phyloP scores from a whole-genome alignment of 805 yeast genomes.

The Starmerella kuoi region DNA sequence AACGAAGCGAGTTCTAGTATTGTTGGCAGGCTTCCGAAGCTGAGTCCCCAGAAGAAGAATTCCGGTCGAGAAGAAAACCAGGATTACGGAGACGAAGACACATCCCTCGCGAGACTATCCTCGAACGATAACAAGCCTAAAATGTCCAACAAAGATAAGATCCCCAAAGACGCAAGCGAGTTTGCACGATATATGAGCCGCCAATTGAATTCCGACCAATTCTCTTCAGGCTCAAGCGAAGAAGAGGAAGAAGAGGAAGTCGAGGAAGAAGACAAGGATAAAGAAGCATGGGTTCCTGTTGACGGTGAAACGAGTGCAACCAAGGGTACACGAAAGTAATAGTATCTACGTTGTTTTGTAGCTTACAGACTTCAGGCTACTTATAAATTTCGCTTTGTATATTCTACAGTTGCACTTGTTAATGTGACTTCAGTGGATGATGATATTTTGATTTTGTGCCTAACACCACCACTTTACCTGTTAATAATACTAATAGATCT shows the following conservation, averaged over 20 bases:
- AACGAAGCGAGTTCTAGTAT: background rate
- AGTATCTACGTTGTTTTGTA: too few relatives aligned
- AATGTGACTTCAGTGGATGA: too few relatives aligned
- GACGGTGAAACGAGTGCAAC: too few relatives aligned
- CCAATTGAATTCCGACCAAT: constrained; percentile 43
- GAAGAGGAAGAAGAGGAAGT: constrained; percentile 51
- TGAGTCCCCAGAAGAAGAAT: background rate
- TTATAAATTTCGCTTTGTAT: too few relatives aligned
- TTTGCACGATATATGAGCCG: constrained; percentile 66
- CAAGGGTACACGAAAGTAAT: too few relatives aligned
- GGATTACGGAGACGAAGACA: background rate
- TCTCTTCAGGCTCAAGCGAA: constrained; percentile 33
- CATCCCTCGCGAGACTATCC: background rate
- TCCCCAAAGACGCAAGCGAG: constrained; percentile 31
- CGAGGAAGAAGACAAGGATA: constrained; percentile 31
- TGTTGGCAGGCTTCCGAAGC: background rate
- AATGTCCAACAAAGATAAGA: background rate
- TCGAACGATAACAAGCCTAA: background rate
- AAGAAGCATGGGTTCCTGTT: constrained; percentile 14
- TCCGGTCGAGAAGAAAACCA: background rate
- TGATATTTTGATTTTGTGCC: too few relatives aligned
- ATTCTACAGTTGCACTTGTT: too few relatives aligned
- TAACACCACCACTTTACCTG: too few relatives aligned
- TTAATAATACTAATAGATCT: too few relatives aligned
- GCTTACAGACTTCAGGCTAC: too few relatives aligned